Percentiles rank a stretch among this genome's conserved stretches.
These are phyloP conservation scores for Priceomyces castillae DNA, from an alignment of 805 yeast genomes.

Conservation along the genomic window DNA sequence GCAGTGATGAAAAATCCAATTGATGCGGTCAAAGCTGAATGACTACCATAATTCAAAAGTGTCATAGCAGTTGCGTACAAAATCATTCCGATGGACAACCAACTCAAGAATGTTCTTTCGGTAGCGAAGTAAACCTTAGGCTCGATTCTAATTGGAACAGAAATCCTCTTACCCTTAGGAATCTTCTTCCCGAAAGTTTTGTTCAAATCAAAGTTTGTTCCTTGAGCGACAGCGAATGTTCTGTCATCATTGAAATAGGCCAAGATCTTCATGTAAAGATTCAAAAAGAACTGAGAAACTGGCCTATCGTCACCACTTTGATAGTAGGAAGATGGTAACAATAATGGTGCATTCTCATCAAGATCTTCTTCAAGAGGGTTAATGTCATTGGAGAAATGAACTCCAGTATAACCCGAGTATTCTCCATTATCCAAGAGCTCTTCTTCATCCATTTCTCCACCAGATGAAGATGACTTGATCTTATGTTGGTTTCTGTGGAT, in stretches of 20 bases:
- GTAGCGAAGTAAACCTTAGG: slow-evolving; percentile 99
- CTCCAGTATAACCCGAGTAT: slow-evolving; percentile 30
- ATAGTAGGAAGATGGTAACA: slow-evolving; percentile 36
- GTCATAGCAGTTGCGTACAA: slow-evolving; percentile 88
- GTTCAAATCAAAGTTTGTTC: slow-evolving; percentile 45
- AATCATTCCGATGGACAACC: slow-evolving; percentile 89
- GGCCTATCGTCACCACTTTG: slow-evolving; percentile 27
- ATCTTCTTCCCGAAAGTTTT: slow-evolving; percentile 52
- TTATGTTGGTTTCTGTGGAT: slow-evolving; percentile 46
- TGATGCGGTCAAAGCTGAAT: slow-evolving; percentile 71
- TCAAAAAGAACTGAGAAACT: slow-evolving; percentile 30
- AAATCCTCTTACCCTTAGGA: slow-evolving; percentile 85
- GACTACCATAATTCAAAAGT: slow-evolving; percentile 78
- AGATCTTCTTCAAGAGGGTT: slow-evolving; percentile 52
- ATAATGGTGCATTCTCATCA: slow-evolving; percentile 42
- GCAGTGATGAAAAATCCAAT: slow-evolving; percentile 85
- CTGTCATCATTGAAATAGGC: slow-evolving; percentile 45
- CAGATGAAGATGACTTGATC: slow-evolving; percentile 39
- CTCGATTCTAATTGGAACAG: slow-evolving; percentile 94
- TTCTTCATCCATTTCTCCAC: slow-evolving; percentile 68
- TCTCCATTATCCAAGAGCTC: slow-evolving; percentile 48
- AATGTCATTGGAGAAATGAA: slow-evolving; percentile 43
- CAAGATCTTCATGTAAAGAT: slow-evolving; percentile 35
- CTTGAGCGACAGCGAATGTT: slow-evolving; percentile 42
- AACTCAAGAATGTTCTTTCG: slow-evolving; percentile 89